phyloP scores from a whole-genome alignment of 2,329 filamentous ascomycete genomes.

The Madurella mycetomatis region DNA sequence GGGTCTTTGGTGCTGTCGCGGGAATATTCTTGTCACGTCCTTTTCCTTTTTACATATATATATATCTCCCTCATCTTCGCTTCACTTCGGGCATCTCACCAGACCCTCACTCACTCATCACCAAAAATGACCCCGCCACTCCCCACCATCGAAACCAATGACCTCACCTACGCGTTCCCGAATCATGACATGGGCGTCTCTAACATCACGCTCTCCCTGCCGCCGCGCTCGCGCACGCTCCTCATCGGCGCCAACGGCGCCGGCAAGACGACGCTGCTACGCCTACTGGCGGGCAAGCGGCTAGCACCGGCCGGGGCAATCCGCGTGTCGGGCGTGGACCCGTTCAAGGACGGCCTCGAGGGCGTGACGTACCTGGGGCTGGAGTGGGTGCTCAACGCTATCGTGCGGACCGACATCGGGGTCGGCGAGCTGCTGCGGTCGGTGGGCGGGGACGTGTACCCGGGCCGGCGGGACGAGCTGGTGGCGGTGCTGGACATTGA shows the following conservation, averaged over 20 bases:
- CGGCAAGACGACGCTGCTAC: constrained; percentile 93
- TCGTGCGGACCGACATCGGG: constrained; percentile 91
- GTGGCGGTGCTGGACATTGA: constrained; percentile 89
- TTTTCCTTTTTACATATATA: too few species aligned
- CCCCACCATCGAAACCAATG: constrained; percentile 66
- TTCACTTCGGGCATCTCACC: background rate
- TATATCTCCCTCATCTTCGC: background rate
- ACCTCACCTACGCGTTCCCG: constrained; percentile 84
- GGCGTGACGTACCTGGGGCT: constrained; percentile 96
- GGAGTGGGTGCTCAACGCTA: constrained; percentile 97
- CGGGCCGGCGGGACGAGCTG: constrained; percentile 78
- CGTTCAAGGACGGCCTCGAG: constrained; percentile 84
- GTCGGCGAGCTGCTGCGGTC: constrained; percentile 79
- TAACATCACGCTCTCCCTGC: constrained; percentile 70
- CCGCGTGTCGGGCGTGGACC: constrained; percentile 76
- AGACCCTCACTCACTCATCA: background rate
- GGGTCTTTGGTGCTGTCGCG: too few species aligned
- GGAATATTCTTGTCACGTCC: too few species aligned
- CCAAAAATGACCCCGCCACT: constrained; percentile 30
- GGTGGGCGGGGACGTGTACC: constrained; percentile 81
- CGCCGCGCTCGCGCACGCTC: constrained; percentile 78
- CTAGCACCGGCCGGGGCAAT: constrained; percentile 76
- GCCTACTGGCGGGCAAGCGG: constrained; percentile 89
- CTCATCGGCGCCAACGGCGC: constrained; percentile 96
- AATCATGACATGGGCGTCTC: constrained; percentile 76